Evolutionary conservation across 164 flowering plant genomes (phyloP).

Genomic region (Vitis labrusca): DNA sequence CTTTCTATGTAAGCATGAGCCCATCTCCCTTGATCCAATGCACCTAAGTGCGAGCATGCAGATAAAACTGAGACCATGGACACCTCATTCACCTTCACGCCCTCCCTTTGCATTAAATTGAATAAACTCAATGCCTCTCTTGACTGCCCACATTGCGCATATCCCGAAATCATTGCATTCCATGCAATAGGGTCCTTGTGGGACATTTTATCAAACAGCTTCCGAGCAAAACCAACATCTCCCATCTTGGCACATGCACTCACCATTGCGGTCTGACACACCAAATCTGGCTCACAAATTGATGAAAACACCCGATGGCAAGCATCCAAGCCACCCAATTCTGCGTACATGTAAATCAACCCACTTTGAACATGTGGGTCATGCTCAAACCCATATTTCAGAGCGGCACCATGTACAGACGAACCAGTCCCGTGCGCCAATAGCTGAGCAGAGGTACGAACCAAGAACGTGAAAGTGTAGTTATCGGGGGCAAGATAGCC

Average conservation of each 20-base stretch:
- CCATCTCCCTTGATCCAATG: constrained; percentile 62
- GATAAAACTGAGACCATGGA: constrained; percentile 52
- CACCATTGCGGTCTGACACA: constrained; percentile 49
- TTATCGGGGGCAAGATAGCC: constrained; percentile 39
- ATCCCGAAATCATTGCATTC: constrained; percentile 62
- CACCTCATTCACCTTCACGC: constrained; percentile 45
- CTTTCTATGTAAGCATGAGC: constrained; percentile 47
- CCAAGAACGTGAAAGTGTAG: constrained; percentile 52
- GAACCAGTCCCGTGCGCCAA: constrained; percentile 17
- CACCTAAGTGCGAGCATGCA: constrained; percentile 56
- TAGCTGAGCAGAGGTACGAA: constrained; percentile 44
- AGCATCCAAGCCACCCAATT: constrained; percentile 33
- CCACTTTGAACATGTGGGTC: constrained; percentile 58
- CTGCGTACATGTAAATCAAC: constrained; percentile 47
- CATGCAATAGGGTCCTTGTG: constrained; percentile 41
- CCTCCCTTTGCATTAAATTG: constrained; percentile 42
- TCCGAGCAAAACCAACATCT: constrained; percentile 34
- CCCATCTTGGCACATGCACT: constrained; percentile 45
- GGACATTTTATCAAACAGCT: constrained; percentile 59
- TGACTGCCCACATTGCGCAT: constrained; percentile 41
- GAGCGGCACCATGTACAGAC: constrained; percentile 30
- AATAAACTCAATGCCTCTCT: constrained; percentile 50
- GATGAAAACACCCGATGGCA: constrained; percentile 26
- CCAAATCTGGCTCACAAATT: constrained; percentile 42
- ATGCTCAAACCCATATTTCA: constrained; percentile 39